These are phyloP conservation scores for Colletotrichum magnum DNA, from an alignment of 2,329 filamentous ascomycete species.

Conservation along the genomic window DNA sequence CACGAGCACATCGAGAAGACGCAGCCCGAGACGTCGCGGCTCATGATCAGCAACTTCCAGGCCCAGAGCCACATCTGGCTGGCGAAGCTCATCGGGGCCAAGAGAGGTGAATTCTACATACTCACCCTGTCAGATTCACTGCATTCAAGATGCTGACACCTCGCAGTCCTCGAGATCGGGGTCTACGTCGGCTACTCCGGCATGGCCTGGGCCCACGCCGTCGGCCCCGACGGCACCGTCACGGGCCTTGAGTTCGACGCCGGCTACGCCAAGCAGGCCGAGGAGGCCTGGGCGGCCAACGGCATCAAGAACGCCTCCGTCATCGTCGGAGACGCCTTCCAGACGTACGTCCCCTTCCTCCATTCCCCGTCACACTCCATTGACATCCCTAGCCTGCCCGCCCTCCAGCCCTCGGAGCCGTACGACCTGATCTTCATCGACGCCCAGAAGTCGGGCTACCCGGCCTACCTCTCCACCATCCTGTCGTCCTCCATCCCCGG, in stretches of 20 bases:
- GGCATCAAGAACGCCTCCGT: constrained; percentile 62
- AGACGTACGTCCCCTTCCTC: constrained; percentile 54
- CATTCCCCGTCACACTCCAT: background rate
- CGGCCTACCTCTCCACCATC: constrained; percentile 61
- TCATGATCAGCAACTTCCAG: constrained; percentile 60
- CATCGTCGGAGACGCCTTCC: constrained; percentile 60
- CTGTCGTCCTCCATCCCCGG: constrained; percentile 59
- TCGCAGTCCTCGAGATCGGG: constrained; percentile 62
- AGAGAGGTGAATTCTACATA: constrained; percentile 49
- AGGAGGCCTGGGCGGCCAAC: constrained; percentile 54
- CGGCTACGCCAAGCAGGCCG: constrained; percentile 59
- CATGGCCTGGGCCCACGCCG: constrained; percentile 62
- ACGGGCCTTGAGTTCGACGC: constrained; percentile 61
- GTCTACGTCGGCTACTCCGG: constrained; percentile 65
- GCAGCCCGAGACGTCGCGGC: constrained; percentile 47
- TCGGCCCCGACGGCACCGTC: constrained; percentile 58
- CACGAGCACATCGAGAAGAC: constrained; percentile 51
- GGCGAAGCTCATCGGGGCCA: constrained; percentile 56
- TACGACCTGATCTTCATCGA: constrained; percentile 70
- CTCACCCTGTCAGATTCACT: no score
- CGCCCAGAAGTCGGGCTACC: constrained; percentile 67
- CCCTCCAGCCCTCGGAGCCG: constrained; percentile 55
- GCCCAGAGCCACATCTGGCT: constrained; percentile 58
- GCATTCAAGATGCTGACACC: no score
- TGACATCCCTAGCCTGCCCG: constrained; percentile 47